Percentiles rank a stretch among this genome's conserved stretches.
These are phyloP conservation scores for Capsicum pubescens DNA, from an alignment of 257 asterid genomes.

Conservation along the genomic window DNA sequence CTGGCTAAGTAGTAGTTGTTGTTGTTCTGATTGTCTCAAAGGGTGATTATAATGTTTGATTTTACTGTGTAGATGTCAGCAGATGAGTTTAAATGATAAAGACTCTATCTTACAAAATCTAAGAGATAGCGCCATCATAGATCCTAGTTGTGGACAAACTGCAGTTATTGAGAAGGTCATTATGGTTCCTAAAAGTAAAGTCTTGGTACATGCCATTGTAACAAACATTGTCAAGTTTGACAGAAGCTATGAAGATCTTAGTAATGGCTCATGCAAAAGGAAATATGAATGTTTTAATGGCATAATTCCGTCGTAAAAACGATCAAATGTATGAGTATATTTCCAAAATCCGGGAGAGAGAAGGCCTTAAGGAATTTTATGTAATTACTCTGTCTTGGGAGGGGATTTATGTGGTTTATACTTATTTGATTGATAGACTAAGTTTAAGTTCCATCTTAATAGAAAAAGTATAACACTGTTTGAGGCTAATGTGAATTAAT, in stretches of 20 bases:
- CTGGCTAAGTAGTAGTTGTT: not conserved
- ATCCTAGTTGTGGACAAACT: too few species aligned
- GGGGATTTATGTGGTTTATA: too few species aligned
- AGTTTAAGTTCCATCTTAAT: too few species aligned
- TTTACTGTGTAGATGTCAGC: constrained; percentile 50
- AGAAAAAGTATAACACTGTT: too few species aligned
- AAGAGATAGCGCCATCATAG: too few species aligned
- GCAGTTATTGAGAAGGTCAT: constrained; percentile 38
- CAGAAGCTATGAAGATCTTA: constrained; percentile 33
- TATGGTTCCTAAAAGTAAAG: constrained; percentile 66
- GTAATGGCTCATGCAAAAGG: constrained; percentile 55
- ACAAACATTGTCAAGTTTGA: constrained; percentile 65
- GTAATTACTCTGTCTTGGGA: too few species aligned
- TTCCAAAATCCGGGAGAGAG: too few species aligned
- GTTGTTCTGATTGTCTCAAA: not conserved
- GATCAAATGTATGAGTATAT: constrained; percentile 41
- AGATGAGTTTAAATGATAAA: constrained; percentile 47
- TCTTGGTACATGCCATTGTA: constrained; percentile 61
- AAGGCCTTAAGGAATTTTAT: too few species aligned
- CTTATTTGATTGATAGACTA: too few species aligned
- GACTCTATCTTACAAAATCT: constrained; percentile 29
- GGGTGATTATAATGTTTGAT: not conserved
- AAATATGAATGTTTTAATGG: constrained; percentile 43
- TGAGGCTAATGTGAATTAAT: too few species aligned
- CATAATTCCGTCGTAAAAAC: constrained; percentile 51